Percentiles rank a stretch among this genome's conserved stretches.
phyloP scores from a whole-genome alignment of 1,284 basidiomycete species.

The Exobasidium cylindrosporum region DNA sequence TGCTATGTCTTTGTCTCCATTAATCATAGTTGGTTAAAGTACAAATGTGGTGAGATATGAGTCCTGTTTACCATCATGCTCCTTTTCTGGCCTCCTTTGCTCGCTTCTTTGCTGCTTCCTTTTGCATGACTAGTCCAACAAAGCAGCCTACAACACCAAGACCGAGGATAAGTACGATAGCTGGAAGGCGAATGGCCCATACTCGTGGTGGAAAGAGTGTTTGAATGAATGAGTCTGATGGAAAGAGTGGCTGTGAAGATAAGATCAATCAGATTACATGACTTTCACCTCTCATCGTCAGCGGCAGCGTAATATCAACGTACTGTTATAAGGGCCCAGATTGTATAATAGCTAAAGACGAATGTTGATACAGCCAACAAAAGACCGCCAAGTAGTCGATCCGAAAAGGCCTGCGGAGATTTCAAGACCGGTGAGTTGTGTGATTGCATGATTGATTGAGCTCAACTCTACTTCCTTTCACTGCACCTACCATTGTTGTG shows the following conservation, averaged over 20 bases:
- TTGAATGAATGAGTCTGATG: slow-evolving; percentile 70
- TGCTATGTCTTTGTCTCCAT: no score
- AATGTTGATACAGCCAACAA: slow-evolving; percentile 75
- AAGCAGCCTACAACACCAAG: slow-evolving; percentile 74
- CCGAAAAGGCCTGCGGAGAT: slow-evolving; percentile 76
- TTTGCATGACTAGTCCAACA: slow-evolving; percentile 70
- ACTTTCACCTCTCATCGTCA: neutral
- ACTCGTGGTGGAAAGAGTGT: slow-evolving; percentile 76
- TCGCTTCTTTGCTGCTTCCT: slow-evolving; percentile 66
- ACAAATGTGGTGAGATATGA: no score
- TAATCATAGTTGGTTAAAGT: no score
- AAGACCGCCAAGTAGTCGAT: slow-evolving; percentile 72
- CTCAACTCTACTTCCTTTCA: no score
- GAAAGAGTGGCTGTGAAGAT: slow-evolving; percentile 73
- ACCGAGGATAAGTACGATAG: slow-evolving; percentile 74
- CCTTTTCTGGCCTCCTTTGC: slow-evolving; percentile 22
- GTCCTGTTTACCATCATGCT: slow-evolving; percentile 5
- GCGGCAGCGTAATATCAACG: slow-evolving; percentile 11
- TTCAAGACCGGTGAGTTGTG: no score
- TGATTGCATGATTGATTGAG: no score
- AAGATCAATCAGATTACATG: neutral
- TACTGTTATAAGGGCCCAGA: slow-evolving; percentile 83
- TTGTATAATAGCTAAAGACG: slow-evolving; percentile 84
- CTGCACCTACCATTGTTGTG: no score
- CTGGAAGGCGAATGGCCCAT: slow-evolving; percentile 84